Percentiles rank a stretch among this genome's conserved stretches.
Conservation (phyloP, 768 basidiomycete species). For the Panellus pusillus region DNA sequence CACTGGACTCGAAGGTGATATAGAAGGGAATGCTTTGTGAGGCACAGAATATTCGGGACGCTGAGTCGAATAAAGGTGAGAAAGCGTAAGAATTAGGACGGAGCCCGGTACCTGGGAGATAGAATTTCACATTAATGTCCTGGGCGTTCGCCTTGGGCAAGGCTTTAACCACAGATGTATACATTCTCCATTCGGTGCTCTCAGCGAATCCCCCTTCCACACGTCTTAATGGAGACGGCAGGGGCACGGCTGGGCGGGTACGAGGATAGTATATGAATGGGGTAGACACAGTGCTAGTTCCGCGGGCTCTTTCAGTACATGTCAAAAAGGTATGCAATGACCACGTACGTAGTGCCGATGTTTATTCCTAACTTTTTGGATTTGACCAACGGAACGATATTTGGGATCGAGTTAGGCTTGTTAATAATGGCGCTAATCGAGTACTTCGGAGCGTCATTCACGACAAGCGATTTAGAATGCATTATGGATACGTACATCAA, state of each 20-base stretch:
- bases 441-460: conserved; percentile 42
- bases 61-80: conserved; percentile 35
- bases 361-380: conserved; percentile 53
- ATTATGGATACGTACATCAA: conserved; percentile 39
- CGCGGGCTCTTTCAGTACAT: conserved; percentile 1
- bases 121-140: conserved; percentile 40
- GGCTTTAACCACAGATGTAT: conserved; percentile 41
- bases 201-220: conserved; percentile 41
- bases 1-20: conserved; percentile 56
- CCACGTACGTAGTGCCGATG: conserved; percentile 52
- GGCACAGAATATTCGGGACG: conserved; percentile 59
- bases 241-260: conserved; percentile 53
- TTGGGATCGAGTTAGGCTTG: conserved; percentile 45
- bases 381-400: conserved; percentile 44
- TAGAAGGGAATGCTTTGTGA: conserved; percentile 66
- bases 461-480: not conserved
- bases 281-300: conserved; percentile 51
- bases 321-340: not conserved
- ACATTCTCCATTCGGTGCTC: conserved; percentile 50
- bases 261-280: conserved; percentile 68
- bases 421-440: conserved; percentile 52
- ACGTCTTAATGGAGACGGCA: conserved; percentile 46
- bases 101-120: conserved; percentile 36
- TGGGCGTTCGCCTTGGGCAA: conserved; percentile 35
- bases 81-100: not conserved